Conservation (phyloP, 805 yeast species). For the Kazachstania viticola region DNA sequence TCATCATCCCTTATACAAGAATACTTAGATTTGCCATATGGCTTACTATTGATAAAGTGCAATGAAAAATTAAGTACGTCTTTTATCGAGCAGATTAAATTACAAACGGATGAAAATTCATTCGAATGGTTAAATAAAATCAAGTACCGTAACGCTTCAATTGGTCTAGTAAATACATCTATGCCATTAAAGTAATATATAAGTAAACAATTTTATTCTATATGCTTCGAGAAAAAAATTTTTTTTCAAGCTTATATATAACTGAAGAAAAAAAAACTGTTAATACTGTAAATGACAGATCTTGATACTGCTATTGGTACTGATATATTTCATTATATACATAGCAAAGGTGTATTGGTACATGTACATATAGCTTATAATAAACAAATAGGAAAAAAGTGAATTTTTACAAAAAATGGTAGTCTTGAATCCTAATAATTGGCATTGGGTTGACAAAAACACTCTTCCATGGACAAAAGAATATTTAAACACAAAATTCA, state of each 20-base stretch:
- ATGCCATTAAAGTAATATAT: too few species aligned
- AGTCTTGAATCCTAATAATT: constrained; percentile 61
- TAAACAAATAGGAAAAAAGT: not conserved
- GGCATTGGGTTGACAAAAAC: constrained; percentile 69
- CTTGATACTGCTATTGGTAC: too few species aligned
- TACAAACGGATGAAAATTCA: constrained; percentile 7
- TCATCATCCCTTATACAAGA: constrained; percentile 9
- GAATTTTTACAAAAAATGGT: constrained; percentile 33
- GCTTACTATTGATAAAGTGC: constrained; percentile 16
- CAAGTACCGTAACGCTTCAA: constrained; percentile 9
- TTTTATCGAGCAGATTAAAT: constrained; percentile 11
- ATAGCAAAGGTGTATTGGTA: too few species aligned
- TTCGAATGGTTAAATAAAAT: constrained; percentile 21
- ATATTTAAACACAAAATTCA: constrained; percentile 34
- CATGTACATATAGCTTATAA: too few species aligned
- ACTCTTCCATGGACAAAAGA: constrained; percentile 52
- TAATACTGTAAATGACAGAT: too few species aligned
- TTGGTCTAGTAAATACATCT: constrained; percentile 15
- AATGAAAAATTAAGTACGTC: constrained; percentile 12
- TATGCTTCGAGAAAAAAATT: too few species aligned
- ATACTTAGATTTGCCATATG: constrained; percentile 7
- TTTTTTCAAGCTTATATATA: too few species aligned
- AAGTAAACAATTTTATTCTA: too few species aligned
- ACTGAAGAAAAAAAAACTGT: too few species aligned
- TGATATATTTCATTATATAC: too few species aligned